Evolutionary conservation across 2,329 filamentous ascomycete species (phyloP).

Genomic region (Dactylellina cionopaga): DNA sequence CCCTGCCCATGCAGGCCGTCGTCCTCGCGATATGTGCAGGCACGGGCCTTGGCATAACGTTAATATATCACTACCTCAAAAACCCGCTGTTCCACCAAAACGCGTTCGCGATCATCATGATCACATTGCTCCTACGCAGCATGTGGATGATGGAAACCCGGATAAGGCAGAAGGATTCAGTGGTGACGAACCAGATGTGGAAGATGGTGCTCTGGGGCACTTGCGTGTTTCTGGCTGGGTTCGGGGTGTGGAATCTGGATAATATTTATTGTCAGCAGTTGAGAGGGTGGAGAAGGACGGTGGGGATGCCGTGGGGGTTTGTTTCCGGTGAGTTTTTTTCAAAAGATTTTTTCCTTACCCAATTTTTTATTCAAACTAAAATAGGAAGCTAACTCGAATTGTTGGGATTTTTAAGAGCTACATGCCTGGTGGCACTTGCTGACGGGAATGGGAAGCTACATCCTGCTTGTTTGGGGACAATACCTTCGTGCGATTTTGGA

Average conservation of each 20-base stretch:
- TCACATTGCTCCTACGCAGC: slow-evolving; percentile 74
- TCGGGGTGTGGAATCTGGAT: slow-evolving; percentile 80
- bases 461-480: slow-evolving; percentile 80
- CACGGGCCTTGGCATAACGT: slow-evolving; percentile 73
- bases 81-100: slow-evolving; percentile 85
- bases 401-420: too few species aligned
- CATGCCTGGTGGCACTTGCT: slow-evolving; percentile 72
- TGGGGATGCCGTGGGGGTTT: slow-evolving; percentile 82
- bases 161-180: slow-evolving; percentile 63
- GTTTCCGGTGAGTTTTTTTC: slow-evolving; percentile 64
- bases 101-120: slow-evolving; percentile 78
- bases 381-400: too few species aligned
- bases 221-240: slow-evolving; percentile 77
- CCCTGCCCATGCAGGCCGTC: slow-evolving; percentile 63
- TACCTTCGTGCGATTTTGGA: slow-evolving; percentile 83
- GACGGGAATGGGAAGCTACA: slow-evolving; percentile 84
- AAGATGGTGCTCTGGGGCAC: slow-evolving; percentile 75
- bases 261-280: slow-evolving; percentile 77
- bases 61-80: slow-evolving; percentile 82
- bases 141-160: slow-evolving; percentile 80
- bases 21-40: slow-evolving; percentile 69
- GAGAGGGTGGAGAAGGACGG: slow-evolving; percentile 71
- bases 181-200: slow-evolving; percentile 77
- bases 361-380: too few species aligned
- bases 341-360: too few species aligned